These are phyloP conservation scores for Saturnispora hagleri DNA, from an alignment of 805 yeast genomes.

Conservation along the genomic window DNA sequence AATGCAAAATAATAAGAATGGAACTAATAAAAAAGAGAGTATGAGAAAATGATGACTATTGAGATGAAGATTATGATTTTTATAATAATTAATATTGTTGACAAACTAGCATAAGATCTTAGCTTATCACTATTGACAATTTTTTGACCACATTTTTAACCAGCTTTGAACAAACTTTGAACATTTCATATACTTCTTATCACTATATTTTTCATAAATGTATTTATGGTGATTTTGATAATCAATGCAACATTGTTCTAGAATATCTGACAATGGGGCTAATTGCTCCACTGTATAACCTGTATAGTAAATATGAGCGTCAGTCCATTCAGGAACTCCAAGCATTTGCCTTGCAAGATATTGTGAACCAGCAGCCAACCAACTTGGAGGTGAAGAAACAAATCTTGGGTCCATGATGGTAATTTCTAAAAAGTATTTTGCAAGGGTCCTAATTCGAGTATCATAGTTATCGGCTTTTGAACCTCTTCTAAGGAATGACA, in stretches of 20 bases:
- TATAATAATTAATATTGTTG: background rate
- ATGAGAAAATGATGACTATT: background rate
- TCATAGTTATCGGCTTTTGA: conserved; percentile 90
- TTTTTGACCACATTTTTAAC: conserved; percentile 3
- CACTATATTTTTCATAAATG: conserved; percentile 82
- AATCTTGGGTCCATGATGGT: conserved; percentile 67
- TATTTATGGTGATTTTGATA: conserved; percentile 63
- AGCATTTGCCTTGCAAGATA: conserved; percentile 65
- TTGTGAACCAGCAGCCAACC: conserved; percentile 80
- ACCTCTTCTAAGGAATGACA: conserved; percentile 80
- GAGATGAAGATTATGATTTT: background rate
- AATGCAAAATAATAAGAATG: background rate
- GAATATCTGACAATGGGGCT: conserved; percentile 62
- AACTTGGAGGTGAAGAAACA: conserved; percentile 62
- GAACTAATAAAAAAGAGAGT: background rate
- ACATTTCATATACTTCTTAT: conserved; percentile 72
- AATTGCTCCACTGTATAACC: conserved; percentile 86
- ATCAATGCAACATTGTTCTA: conserved; percentile 59
- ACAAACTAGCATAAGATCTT: background rate
- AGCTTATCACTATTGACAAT: background rate
- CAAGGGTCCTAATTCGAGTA: conserved; percentile 69
- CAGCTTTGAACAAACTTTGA: conserved; percentile 69
- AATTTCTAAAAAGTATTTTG: conserved; percentile 78
- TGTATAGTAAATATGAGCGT: conserved; percentile 78
- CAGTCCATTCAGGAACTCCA: conserved; percentile 75